Evolutionary conservation across 2,329 filamentous ascomycete genomes (phyloP).

Genomic region (Colletotrichum tanaceti): DNA sequence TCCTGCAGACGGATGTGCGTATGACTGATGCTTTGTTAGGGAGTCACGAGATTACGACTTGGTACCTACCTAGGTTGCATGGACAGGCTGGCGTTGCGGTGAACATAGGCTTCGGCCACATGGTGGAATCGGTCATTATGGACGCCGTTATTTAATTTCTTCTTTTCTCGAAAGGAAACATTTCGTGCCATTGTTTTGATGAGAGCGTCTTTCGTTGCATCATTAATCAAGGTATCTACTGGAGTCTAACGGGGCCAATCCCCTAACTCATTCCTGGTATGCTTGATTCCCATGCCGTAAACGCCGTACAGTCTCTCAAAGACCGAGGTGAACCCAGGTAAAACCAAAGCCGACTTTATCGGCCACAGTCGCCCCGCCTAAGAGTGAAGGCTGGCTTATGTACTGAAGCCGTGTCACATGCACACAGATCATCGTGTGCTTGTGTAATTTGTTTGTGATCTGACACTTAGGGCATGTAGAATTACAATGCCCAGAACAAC

Average conservation of each 20-base stretch:
- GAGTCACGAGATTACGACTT: slow-evolving; percentile 33
- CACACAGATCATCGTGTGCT: not conserved
- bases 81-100: slow-evolving; percentile 20
- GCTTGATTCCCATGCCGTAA: slow-evolving; percentile 36
- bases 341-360: slow-evolving; percentile 1
- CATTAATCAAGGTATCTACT: slow-evolving; percentile 41
- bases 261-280: slow-evolving; percentile 36
- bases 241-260: slow-evolving; percentile 36
- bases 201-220: slow-evolving; percentile 35
- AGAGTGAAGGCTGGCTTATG: not conserved
- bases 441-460: not conserved
- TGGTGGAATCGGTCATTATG: too few relatives aligned
- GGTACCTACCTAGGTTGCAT: slow-evolving; percentile 6
- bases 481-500: not conserved
- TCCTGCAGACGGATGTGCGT: slow-evolving; percentile 8
- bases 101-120: not conserved
- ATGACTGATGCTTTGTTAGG: slow-evolving; percentile 19
- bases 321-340: slow-evolving; percentile 25
- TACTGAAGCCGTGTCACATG: not conserved
- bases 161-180: not conserved
- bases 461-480: not conserved
- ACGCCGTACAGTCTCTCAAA: slow-evolving; percentile 33
- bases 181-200: not conserved
- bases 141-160: too few relatives aligned
- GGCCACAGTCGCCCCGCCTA: slow-evolving; percentile 1